phyloP scores from a whole-genome alignment of 176 grass and related monocot genomes.

The Panicum miliaceum region DNA sequence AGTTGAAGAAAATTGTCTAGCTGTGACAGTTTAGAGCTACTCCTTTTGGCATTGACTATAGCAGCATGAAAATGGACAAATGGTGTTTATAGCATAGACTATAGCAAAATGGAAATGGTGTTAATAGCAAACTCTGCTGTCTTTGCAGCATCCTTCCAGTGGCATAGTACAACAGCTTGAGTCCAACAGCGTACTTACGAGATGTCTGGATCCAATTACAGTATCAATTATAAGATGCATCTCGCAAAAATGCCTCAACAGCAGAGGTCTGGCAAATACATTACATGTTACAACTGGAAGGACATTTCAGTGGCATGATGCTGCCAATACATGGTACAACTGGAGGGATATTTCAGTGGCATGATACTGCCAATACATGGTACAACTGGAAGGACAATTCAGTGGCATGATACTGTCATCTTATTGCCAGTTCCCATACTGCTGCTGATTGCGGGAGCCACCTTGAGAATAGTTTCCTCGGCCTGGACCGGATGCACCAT shows the following conservation, averaged over 20 bases:
- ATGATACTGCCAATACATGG: too few relatives aligned
- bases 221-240: not conserved
- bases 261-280: not conserved
- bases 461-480: constrained; percentile 65
- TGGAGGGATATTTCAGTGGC: too few relatives aligned
- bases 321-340: too few relatives aligned
- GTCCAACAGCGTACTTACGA: not conserved
- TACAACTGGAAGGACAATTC: not conserved
- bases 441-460: constrained; percentile 68
- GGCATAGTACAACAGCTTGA: not conserved
- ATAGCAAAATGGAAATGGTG: not conserved
- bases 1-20: constrained; percentile 21
- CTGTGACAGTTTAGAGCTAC: not conserved
- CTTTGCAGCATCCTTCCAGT: not conserved
- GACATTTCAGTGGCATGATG: too few relatives aligned
- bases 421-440: constrained; percentile 81
- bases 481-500: constrained; percentile 69
- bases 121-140: not conserved
- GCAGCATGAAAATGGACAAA: not conserved
- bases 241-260: not conserved
- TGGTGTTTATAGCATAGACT: not conserved
- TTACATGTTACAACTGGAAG: too few relatives aligned
- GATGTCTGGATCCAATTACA: not conserved
- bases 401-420: not conserved
- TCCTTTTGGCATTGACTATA: too few relatives aligned